These are phyloP conservation scores for Ceratobasidium sp. DNA, from an alignment of 1,284 basidiomycete genomes.

Conservation along the genomic window DNA sequence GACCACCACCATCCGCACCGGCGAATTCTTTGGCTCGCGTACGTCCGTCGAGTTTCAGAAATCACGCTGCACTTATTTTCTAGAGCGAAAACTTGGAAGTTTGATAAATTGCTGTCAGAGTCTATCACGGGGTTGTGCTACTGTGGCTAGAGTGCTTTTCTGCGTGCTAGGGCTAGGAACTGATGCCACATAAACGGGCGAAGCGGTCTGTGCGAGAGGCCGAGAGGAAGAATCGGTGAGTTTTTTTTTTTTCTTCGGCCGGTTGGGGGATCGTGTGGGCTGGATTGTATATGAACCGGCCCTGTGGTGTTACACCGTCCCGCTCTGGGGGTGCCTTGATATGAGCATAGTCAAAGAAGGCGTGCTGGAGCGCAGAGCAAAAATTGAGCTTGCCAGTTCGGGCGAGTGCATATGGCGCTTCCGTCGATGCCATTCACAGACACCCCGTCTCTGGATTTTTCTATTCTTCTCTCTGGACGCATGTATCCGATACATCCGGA, in stretches of 20 bases:
- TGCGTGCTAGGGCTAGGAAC: constrained; percentile 17
- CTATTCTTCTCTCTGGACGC: neutral
- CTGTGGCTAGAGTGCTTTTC: constrained; percentile 9
- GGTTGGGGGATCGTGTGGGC: neutral
- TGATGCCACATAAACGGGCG: constrained; percentile 38
- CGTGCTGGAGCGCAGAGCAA: neutral
- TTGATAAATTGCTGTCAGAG: constrained; percentile 5
- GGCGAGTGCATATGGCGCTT: neutral
- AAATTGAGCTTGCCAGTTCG: neutral
- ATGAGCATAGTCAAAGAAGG: too few relatives aligned
- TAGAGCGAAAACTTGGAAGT: neutral
- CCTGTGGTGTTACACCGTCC: too few relatives aligned
- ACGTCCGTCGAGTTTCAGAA: constrained; percentile 17
- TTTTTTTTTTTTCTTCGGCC: neutral
- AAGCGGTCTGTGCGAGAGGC: constrained; percentile 27
- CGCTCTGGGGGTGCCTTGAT: constrained; percentile 4
- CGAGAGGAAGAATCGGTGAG: constrained; percentile 30
- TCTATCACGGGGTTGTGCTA: neutral
- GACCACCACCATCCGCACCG: neutral
- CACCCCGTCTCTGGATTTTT: neutral
- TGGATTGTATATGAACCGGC: neutral
- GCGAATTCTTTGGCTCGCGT: neutral
- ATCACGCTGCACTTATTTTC: neutral
- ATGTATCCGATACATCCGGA: constrained; percentile 20
- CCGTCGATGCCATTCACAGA: neutral